Conservation (phyloP, 495 filamentous ascomycete species). For the Xylaria castorea region DNA sequence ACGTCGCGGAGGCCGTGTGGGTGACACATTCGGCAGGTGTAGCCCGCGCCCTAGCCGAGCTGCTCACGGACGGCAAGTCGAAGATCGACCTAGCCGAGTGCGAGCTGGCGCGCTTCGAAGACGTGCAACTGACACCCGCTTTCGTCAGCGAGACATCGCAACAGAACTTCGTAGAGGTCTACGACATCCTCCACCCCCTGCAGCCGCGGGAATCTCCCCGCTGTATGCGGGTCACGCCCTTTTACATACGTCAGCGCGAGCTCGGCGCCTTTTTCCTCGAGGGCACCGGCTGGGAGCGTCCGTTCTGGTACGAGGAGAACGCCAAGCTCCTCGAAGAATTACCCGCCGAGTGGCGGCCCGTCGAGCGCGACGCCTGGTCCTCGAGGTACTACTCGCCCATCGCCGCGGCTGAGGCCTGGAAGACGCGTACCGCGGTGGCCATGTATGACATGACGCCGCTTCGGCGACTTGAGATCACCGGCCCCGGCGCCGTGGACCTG, state of each 20-base stretch:
- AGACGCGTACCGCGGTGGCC: slow-evolving; percentile 58
- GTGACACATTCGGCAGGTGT: slow-evolving; percentile 63
- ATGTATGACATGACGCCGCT: slow-evolving; percentile 64
- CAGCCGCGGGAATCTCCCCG: slow-evolving; percentile 56
- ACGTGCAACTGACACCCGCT: slow-evolving; percentile 50
- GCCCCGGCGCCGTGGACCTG: slow-evolving; percentile 52
- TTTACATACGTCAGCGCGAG: slow-evolving; percentile 51
- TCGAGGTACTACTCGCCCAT: slow-evolving; percentile 55
- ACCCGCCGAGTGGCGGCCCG: slow-evolving; percentile 52
- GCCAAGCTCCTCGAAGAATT: slow-evolving; percentile 48
- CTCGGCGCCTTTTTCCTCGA: slow-evolving; percentile 59
- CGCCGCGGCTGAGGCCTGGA: slow-evolving; percentile 58
- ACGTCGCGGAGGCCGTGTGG: slow-evolving; percentile 62
- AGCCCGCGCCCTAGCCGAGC: slow-evolving; percentile 55
- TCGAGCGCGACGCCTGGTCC: slow-evolving; percentile 57
- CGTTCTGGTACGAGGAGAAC: slow-evolving; percentile 60
- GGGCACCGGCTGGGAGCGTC: slow-evolving; percentile 57
- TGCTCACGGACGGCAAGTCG: slow-evolving; percentile 54
- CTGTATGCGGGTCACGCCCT: slow-evolving; percentile 54
- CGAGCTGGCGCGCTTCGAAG: slow-evolving; percentile 58
- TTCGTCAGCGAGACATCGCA: slow-evolving; percentile 56
- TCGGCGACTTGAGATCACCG: slow-evolving; percentile 54
- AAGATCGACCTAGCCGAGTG: slow-evolving; percentile 56
- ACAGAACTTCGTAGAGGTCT: slow-evolving; percentile 61
- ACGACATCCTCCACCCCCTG: slow-evolving; percentile 59